A percentile compares a stretch with the other conserved stretches of the same genome.
Evolutionary conservation across 345 rosid genomes (phyloP).

Genomic region (Nephelium lappaceum): DNA sequence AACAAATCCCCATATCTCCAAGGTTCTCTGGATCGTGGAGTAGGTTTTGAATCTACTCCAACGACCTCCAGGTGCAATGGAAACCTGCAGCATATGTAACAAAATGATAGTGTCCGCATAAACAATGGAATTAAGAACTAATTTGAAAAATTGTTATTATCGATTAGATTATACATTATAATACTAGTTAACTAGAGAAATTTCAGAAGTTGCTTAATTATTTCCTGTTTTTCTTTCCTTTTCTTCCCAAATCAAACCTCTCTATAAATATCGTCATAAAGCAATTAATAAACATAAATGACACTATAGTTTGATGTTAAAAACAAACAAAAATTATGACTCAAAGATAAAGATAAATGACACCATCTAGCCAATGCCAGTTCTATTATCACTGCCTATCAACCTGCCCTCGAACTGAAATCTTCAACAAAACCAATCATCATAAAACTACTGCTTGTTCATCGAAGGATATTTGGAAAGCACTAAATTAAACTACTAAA

Average conservation of each 20-base stretch:
- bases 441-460: background rate
- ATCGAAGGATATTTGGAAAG: background rate
- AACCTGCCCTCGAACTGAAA: background rate
- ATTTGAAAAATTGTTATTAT: background rate
- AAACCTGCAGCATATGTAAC: conserved; percentile 58
- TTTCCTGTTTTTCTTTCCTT: background rate
- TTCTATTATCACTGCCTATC: background rate
- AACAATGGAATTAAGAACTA: background rate
- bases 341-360: background rate
- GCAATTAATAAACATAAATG: background rate
- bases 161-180: background rate
- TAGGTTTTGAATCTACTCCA: conserved; percentile 98
- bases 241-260: background rate
- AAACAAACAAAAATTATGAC: background rate
- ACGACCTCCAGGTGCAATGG: conserved; percentile 94
- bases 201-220: background rate
- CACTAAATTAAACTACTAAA: background rate
- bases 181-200: background rate
- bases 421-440: background rate
- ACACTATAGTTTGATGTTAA: background rate
- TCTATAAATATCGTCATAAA: background rate
- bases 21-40: conserved; percentile 85
- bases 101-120: conserved; percentile 10
- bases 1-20: conserved; percentile 98
- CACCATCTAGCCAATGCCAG: background rate